Conservation (phyloP, 2,329 filamentous ascomycete genomes). For the Myriosclerotinia duriaeana region DNA sequence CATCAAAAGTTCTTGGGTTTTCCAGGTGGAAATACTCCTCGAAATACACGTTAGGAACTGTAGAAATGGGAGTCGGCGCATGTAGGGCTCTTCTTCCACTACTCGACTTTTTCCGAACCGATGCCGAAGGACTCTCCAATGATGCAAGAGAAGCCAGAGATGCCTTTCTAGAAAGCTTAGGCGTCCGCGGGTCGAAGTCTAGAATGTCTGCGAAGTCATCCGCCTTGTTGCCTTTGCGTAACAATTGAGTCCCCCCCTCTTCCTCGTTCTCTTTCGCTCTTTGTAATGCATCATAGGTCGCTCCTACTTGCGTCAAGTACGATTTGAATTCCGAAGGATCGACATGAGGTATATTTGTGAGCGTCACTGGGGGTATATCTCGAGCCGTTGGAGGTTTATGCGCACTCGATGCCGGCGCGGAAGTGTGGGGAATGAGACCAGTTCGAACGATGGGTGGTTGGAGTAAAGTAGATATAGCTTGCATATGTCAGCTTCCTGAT, state of each 20-base stretch:
- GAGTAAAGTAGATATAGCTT: constrained; percentile 89
- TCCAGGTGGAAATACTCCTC: constrained; percentile 94
- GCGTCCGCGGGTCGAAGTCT: constrained; percentile 37
- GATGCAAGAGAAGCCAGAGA: constrained; percentile 47
- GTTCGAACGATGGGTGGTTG: constrained; percentile 88
- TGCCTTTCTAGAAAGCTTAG: constrained; percentile 40
- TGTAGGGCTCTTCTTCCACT: constrained; percentile 61
- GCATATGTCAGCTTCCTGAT: constrained; percentile 23
- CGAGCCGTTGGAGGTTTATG: constrained; percentile 80
- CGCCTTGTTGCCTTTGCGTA: constrained; percentile 39
- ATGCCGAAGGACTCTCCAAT: constrained; percentile 32
- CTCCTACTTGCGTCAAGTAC: constrained; percentile 82
- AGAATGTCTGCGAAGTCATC: constrained; percentile 45
- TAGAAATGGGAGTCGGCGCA: constrained; percentile 82
- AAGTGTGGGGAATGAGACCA: constrained; percentile 76
- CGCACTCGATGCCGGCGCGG: constrained; percentile 65
- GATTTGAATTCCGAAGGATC: constrained; percentile 77
- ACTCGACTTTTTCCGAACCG: constrained; percentile 51
- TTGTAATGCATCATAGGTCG: constrained; percentile 84
- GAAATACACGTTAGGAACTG: constrained; percentile 90
- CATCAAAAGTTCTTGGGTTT: constrained; percentile 92
- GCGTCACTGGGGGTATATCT: constrained; percentile 89
- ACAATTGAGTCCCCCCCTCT: constrained; percentile 48
- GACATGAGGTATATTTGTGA: constrained; percentile 84
- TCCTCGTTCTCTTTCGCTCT: constrained; percentile 77